These are phyloP conservation scores for Medicago ruthenica DNA, from an alignment of 306 rosid genomes.

Conservation along the genomic window DNA sequence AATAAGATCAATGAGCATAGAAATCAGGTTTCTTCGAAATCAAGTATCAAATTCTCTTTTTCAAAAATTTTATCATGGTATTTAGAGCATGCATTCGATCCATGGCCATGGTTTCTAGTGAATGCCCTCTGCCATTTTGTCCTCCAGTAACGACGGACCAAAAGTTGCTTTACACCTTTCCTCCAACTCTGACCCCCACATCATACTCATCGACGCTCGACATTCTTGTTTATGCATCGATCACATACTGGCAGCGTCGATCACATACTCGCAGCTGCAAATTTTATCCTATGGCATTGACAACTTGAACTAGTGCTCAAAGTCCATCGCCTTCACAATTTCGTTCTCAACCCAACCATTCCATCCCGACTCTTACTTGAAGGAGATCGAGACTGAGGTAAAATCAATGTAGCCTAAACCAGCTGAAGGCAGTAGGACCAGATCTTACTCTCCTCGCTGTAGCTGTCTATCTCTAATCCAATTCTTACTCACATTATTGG, in stretches of 20 bases:
- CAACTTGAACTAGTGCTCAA: no score
- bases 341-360: background rate
- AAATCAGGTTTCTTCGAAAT: background rate
- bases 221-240: background rate
- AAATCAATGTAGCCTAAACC: background rate
- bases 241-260: no score
- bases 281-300: background rate
- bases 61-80: background rate
- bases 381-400: background rate
- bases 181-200: background rate
- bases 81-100: background rate
- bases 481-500: background rate
- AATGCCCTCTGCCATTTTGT: background rate
- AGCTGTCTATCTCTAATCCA: background rate
- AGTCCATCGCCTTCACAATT: background rate
- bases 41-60: background rate
- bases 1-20: background rate
- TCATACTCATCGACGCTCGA: background rate
- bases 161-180: background rate
- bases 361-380: background rate
- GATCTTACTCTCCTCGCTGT: background rate
- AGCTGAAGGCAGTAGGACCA: background rate
- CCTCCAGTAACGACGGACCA: background rate
- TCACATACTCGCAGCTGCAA: no score
- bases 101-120: background rate